Percentiles rank a stretch among this genome's conserved stretches.
Evolutionary conservation across 2,329 filamentous ascomycete species (phyloP).

Genomic region (Botryotinia calthae): DNA sequence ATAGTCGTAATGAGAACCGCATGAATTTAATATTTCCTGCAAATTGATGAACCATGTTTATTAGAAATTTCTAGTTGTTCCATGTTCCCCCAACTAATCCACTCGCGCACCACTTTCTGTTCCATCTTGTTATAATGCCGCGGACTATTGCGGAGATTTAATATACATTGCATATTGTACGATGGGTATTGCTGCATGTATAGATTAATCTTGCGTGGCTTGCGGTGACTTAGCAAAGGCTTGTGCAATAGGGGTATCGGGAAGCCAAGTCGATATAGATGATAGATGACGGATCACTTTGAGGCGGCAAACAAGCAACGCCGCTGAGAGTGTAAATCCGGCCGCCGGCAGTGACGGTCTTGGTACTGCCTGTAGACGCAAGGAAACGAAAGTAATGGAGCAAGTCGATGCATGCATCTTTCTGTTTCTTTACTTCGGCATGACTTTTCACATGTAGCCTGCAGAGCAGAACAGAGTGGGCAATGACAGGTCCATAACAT

Average conservation of each 20-base stretch:
- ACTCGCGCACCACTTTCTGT: not conserved
- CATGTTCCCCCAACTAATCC: not conserved
- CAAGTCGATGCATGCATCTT: not conserved
- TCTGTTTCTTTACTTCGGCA: not conserved
- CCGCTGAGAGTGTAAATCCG: not conserved
- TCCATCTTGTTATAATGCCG: not conserved
- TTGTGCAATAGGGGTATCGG: not conserved
- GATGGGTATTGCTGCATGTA: not conserved
- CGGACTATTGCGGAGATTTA: not conserved
- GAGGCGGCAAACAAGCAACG: slow-evolving; percentile 6
- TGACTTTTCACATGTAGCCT: not conserved
- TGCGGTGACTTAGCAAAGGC: not conserved
- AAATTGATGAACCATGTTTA: not conserved
- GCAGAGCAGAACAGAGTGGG: not conserved
- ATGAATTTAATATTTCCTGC: not conserved
- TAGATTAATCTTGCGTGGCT: not conserved
- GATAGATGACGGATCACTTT: not conserved
- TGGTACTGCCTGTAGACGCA: not conserved
- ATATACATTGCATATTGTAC: not conserved
- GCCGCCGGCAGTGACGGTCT: not conserved
- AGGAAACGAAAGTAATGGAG: too few species aligned
- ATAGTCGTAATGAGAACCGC: not conserved
- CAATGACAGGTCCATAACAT: not conserved
- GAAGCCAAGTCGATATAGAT: not conserved
- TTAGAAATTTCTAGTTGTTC: not conserved